phyloP scores from a whole-genome alignment of 1,284 basidiomycete genomes.

The Sporisorium iseilematis-ciliati region DNA sequence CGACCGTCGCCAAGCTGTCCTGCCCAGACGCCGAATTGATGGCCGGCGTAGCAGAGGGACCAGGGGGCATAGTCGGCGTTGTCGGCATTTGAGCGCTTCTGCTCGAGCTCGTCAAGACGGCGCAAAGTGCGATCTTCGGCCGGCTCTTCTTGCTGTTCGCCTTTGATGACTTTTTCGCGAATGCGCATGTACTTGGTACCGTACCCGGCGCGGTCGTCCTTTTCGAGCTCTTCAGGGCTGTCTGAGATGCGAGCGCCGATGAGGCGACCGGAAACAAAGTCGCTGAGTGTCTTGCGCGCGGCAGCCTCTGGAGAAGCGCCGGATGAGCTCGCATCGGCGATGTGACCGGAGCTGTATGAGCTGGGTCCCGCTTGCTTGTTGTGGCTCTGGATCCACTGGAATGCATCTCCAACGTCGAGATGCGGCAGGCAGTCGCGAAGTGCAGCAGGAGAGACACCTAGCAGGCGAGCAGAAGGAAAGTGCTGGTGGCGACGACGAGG shows the following conservation, averaged over 20 bases:
- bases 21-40: constrained; percentile 91
- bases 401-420: constrained; percentile 86
- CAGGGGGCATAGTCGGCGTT: constrained; percentile 54
- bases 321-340: constrained; percentile 32
- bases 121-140: constrained; percentile 25
- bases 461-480: constrained; percentile 71
- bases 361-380: constrained; percentile 68
- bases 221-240: constrained; percentile 18
- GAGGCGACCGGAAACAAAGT: constrained; percentile 49
- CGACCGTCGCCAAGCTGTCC: constrained; percentile 97
- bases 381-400: constrained; percentile 74
- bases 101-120: constrained; percentile 44
- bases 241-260: constrained; percentile 41
- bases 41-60: constrained; percentile 66
- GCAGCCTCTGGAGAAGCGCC: constrained; percentile 19
- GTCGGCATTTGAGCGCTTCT: constrained; percentile 23
- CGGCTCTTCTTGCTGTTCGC: constrained; percentile 32
- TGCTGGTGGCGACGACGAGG: constrained; percentile 44
- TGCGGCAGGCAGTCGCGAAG: constrained; percentile 83
- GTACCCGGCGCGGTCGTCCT: constrained; percentile 35
- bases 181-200: constrained; percentile 53
- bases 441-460: constrained; percentile 77
- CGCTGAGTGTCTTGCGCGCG: constrained; percentile 51
- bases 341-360: constrained; percentile 64
- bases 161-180: constrained; percentile 39